Percentiles rank a stretch among this genome's conserved stretches.
These are phyloP conservation scores for Euphorbia tirucalli DNA, from an alignment of 345 rosid genomes.

Conservation along the genomic window DNA sequence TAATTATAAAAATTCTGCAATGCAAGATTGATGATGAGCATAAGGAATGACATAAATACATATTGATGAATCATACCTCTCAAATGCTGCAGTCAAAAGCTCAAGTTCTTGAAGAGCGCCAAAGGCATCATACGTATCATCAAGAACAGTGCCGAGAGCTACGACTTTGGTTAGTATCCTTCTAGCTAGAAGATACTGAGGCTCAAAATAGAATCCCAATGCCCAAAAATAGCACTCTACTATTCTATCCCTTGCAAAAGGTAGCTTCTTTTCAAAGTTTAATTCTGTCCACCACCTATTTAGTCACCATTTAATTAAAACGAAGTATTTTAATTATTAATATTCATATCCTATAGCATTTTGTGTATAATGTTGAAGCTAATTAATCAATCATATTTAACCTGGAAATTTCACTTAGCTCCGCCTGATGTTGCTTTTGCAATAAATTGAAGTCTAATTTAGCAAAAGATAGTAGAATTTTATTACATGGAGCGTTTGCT, in stretches of 20 bases:
- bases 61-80: constrained; percentile 20
- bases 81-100: constrained; percentile 30
- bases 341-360: too few species aligned
- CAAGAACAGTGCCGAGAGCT: constrained; percentile 22
- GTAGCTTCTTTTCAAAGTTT: constrained; percentile 24
- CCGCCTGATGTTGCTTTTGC: constrained; percentile 19
- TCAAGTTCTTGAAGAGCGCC: constrained; percentile 47
- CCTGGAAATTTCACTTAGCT: constrained; percentile 17
- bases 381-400: background rate
- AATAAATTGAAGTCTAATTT: constrained; percentile 35
- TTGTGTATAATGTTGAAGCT: too few species aligned
- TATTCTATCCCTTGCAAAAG: constrained; percentile 37
- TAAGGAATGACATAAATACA: too few species aligned
- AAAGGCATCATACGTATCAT: constrained; percentile 43
- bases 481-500: background rate
- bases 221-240: constrained; percentile 44
- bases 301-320: background rate
- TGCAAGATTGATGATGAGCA: too few species aligned
- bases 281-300: constrained; percentile 43
- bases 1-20: too few species aligned
- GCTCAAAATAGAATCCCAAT: constrained; percentile 30
- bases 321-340: background rate
- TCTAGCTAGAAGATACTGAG: constrained; percentile 26
- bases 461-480: constrained; percentile 27
- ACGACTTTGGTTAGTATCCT: constrained; percentile 25